phyloP scores from a whole-genome alignment of 2,329 filamentous ascomycete species.

The Fusarium sp. region DNA sequence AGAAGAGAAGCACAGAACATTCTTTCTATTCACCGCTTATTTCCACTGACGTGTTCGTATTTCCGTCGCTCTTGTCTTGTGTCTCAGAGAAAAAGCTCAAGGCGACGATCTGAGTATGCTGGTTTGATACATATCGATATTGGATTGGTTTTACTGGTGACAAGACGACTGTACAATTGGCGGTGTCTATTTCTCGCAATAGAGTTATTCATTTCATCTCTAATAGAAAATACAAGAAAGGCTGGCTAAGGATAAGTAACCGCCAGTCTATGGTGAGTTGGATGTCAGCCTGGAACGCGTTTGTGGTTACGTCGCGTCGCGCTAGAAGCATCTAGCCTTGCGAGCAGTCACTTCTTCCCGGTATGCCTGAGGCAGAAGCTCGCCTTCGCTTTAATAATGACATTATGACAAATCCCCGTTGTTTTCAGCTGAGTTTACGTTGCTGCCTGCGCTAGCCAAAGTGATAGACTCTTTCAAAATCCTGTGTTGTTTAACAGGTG shows the following conservation, averaged over 20 bases:
- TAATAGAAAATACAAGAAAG: no score
- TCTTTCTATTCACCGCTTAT: neutral
- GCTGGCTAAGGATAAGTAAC: no score
- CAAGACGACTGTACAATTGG: fast-evolving
- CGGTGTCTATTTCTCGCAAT: fast-evolving
- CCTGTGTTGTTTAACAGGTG: no score
- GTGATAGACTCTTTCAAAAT: no score
- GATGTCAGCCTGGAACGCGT: neutral
- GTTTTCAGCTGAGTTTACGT: neutral
- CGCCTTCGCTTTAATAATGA: neutral
- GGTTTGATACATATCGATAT: neutral
- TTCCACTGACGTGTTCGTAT: neutral
- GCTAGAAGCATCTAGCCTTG: neutral
- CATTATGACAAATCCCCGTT: neutral
- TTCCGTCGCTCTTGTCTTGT: neutral
- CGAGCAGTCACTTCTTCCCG: neutral
- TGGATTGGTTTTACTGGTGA: neutral
- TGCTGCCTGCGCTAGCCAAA: neutral
- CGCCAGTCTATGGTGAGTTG: neutral
- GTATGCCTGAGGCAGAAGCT: neutral
- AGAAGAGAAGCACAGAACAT: neutral
- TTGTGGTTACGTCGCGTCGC: neutral
- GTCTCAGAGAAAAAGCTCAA: neutral
- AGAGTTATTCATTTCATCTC: no score
- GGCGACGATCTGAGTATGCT: neutral